Evolutionary conservation across 108 stramenopile species (phyloP).

Genomic region (Pelagomonas calceolata): DNA sequence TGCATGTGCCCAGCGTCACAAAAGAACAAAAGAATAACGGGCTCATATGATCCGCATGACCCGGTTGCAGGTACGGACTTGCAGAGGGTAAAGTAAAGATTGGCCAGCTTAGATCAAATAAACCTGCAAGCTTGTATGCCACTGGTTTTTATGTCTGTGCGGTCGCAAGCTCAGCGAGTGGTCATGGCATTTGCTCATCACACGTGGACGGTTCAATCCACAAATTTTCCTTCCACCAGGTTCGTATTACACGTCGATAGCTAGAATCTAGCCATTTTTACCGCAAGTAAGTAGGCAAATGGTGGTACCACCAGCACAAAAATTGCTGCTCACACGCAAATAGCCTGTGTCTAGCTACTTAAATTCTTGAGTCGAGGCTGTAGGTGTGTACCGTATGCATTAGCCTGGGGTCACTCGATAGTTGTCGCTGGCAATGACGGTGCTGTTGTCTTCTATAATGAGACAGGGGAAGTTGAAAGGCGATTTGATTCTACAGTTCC

Average conservation of each 20-base stretch:
- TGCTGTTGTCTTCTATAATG: slow-evolving; percentile 41
- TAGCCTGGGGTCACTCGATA: slow-evolving; percentile 42
- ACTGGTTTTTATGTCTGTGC: slow-evolving; percentile 31
- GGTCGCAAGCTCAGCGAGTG: slow-evolving; percentile 29
- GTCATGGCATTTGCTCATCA: slow-evolving; percentile 36
- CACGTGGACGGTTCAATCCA: slow-evolving; percentile 51
- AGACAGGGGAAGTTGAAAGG: slow-evolving; percentile 30
- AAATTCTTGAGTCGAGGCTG: too few species aligned
- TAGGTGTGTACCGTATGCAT: slow-evolving; percentile 31
- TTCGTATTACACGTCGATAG: slow-evolving; percentile 5
- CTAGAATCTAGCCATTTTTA: not conserved
- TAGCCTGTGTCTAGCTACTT: slow-evolving; percentile 7
- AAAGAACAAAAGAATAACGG: too few species aligned
- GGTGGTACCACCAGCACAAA: not conserved
- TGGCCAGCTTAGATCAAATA: slow-evolving; percentile 45
- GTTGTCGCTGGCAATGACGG: slow-evolving; percentile 47
- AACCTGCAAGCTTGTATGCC: slow-evolving; percentile 37
- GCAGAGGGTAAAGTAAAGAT: slow-evolving; percentile 52
- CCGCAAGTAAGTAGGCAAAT: not conserved
- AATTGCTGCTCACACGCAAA: slow-evolving; percentile 3
- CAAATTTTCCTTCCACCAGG: slow-evolving; percentile 36
- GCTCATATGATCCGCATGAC: too few species aligned
- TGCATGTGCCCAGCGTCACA: too few species aligned
- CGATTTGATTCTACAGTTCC: slow-evolving; percentile 39
- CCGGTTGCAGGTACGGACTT: slow-evolving; percentile 37